phyloP scores from a whole-genome alignment of 805 yeast species.

The Ogataea sp. region DNA sequence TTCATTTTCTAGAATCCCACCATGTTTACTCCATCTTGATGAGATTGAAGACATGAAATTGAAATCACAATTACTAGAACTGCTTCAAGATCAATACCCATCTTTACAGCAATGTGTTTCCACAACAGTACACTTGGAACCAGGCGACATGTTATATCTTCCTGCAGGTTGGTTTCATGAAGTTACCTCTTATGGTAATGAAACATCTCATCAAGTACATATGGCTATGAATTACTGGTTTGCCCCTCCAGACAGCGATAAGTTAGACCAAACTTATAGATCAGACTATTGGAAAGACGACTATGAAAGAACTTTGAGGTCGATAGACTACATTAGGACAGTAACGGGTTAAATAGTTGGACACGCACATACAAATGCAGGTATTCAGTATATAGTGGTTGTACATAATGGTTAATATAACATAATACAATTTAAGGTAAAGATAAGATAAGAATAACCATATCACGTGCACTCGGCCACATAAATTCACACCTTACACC shows the following conservation, averaged over 20 bases:
- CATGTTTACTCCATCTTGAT: constrained; percentile 51
- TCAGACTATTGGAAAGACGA: constrained; percentile 50
- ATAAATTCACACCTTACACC: too few relatives aligned
- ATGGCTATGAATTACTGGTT: constrained; percentile 72
- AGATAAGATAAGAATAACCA: too few relatives aligned
- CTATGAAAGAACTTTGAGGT: constrained; percentile 33
- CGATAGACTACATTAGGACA: constrained; percentile 10
- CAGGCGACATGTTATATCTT: constrained; percentile 61
- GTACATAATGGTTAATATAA: too few relatives aligned
- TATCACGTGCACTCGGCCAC: too few relatives aligned
- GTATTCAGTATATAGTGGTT: not conserved
- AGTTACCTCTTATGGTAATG: constrained; percentile 53
- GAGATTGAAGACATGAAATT: constrained; percentile 30
- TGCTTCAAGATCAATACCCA: constrained; percentile 40
- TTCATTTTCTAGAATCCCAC: constrained; percentile 58
- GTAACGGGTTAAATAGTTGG: not conserved
- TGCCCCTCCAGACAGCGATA: constrained; percentile 46
- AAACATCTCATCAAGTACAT: constrained; percentile 30
- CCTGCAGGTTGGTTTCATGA: constrained; percentile 85
- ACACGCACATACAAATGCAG: not conserved
- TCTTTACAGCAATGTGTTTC: constrained; percentile 33
- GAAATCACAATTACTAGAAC: constrained; percentile 21
- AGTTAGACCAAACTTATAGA: constrained; percentile 28
- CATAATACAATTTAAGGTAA: too few relatives aligned
- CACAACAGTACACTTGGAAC: constrained; percentile 39